These are phyloP conservation scores for Cystobasidium pallidum DNA, from an alignment of 1,284 basidiomycete species.

Conservation along the genomic window DNA sequence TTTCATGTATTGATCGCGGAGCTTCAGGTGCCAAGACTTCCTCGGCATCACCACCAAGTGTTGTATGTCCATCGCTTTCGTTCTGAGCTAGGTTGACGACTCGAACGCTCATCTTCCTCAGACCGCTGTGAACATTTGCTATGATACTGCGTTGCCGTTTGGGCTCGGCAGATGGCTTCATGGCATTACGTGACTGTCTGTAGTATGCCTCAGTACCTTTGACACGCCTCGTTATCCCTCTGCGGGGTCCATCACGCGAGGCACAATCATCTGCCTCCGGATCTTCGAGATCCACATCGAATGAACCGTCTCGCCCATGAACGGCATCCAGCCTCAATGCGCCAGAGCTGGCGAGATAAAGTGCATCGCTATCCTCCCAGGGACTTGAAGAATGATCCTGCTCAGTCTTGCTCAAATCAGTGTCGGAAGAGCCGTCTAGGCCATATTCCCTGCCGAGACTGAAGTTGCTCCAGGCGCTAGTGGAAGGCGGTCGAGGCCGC, in stretches of 20 bases:
- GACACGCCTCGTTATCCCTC: background rate
- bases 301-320: background rate
- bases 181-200: background rate
- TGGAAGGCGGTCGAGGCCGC: slow-evolving; percentile 7
- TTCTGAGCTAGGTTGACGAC: slow-evolving; percentile 36
- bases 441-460: slow-evolving; percentile 15
- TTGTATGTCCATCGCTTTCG: slow-evolving; percentile 20
- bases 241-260: background rate
- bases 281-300: slow-evolving; percentile 18
- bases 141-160: slow-evolving; percentile 26
- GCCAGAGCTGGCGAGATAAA: background rate
- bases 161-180: background rate
- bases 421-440: background rate
- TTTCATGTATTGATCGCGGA: background rate
- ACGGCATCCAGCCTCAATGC: background rate
- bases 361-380: background rate
- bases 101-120: slow-evolving; percentile 34
- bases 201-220: slow-evolving; percentile 26
- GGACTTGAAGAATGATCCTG: background rate
- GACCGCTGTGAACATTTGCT: background rate
- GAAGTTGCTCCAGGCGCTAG: slow-evolving; percentile 27
- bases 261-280: background rate
- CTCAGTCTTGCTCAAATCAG: background rate
- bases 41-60: slow-evolving; percentile 9
- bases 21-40: background rate